Percentiles rank a stretch among this genome's conserved stretches.
Evolutionary conservation across 2,329 filamentous ascomycete genomes (phyloP).

Genomic region (Paraphaeosphaeria sporulosa): DNA sequence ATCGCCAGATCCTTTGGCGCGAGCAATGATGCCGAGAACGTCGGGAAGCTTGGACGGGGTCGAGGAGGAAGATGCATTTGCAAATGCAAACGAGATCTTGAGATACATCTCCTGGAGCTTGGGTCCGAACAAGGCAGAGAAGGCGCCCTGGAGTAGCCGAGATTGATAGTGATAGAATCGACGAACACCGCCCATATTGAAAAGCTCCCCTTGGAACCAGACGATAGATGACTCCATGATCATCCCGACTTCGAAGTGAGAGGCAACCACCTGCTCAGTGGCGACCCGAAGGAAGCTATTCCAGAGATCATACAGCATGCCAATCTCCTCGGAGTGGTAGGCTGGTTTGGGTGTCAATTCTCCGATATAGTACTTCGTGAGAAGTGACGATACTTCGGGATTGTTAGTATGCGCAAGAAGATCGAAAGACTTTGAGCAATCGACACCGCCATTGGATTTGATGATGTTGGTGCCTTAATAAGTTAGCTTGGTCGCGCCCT

Average conservation of each 20-base stretch:
- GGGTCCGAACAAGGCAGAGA: conserved; percentile 32
- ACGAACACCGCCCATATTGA: conserved; percentile 38
- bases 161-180: conserved; percentile 38
- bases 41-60: conserved; percentile 51
- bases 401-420: conserved; percentile 88
- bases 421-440: conserved; percentile 92
- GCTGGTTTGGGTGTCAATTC: conserved; percentile 32
- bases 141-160: conserved; percentile 31
- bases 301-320: conserved; percentile 36
- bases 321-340: conserved; percentile 29
- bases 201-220: conserved; percentile 35
- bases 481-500: not conserved
- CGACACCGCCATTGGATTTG: conserved; percentile 81
- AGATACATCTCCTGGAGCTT: conserved; percentile 35
- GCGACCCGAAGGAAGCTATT: conserved; percentile 28
- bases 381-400: conserved; percentile 66
- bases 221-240: conserved; percentile 31
- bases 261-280: conserved; percentile 32
- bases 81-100: conserved; percentile 34
- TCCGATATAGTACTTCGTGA: conserved; percentile 36
- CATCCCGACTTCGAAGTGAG: conserved; percentile 33
- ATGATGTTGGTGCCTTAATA: conserved; percentile 77
- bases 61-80: conserved; percentile 36
- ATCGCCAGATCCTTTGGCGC: conserved; percentile 56
- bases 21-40: conserved; percentile 54